Percentiles rank a stretch among this genome's conserved stretches.
These are phyloP conservation scores for Saccharomycopsis javanensis DNA, from an alignment of 805 yeast genomes.

Conservation along the genomic window DNA sequence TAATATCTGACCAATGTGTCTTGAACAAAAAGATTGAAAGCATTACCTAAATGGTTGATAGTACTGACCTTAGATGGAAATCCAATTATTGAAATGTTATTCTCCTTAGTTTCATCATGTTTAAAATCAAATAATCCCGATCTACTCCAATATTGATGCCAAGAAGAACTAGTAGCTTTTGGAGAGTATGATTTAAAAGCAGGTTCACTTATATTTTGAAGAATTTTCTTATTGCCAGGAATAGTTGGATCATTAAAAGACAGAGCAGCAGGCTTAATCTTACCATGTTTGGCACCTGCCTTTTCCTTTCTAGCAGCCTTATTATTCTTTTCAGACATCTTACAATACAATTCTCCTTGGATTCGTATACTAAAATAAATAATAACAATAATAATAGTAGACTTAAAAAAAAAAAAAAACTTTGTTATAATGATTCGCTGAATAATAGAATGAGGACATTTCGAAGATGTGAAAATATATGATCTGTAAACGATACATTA, in stretches of 20 bases:
- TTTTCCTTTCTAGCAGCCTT: not conserved
- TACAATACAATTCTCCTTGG: no score
- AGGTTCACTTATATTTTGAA: constrained; percentile 78
- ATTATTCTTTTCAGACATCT: not conserved
- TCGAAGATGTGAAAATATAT: not conserved
- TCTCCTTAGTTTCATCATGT: constrained; percentile 75
- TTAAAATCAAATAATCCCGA: constrained; percentile 82
- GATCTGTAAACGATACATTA: no score
- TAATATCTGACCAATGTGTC: constrained; percentile 86
- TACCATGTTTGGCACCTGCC: constrained; percentile 1
- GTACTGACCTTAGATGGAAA: constrained; percentile 99
- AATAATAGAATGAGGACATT: not conserved
- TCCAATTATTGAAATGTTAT: constrained; percentile 80
- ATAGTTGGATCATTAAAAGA: constrained; percentile 22
- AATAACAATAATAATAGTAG: not conserved
- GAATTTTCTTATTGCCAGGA: constrained; percentile 84
- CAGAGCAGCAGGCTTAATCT: not conserved
- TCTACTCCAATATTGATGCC: constrained; percentile 96
- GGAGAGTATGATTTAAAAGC: constrained; percentile 94
- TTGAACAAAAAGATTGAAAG: constrained; percentile 90
- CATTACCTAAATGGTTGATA: constrained; percentile 97
- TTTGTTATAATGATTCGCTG: no score
- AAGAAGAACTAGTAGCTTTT: constrained; percentile 82
- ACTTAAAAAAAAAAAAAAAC: no score
- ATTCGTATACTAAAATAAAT: no score